Conservation (phyloP, 2,329 filamentous ascomycete genomes). For the Aspergillus proliferans region DNA sequence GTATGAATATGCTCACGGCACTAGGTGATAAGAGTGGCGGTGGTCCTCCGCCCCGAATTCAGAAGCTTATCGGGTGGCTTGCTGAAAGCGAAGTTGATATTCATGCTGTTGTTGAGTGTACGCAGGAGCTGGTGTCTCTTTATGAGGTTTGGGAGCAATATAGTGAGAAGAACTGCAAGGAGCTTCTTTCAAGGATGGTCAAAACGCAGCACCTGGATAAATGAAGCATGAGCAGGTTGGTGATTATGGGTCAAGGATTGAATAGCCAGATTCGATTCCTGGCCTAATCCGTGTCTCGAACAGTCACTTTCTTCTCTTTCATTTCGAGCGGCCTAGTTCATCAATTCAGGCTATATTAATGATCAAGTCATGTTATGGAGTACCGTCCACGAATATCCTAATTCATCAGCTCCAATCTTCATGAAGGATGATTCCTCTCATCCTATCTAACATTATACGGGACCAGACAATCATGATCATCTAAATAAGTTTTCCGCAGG, state of each 20-base stretch:
- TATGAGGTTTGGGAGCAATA: constrained; percentile 71
- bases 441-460: too few species aligned
- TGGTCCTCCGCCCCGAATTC: constrained; percentile 39
- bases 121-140: constrained; percentile 83
- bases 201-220: constrained; percentile 55
- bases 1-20: constrained; percentile 28
- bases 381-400: too few species aligned
- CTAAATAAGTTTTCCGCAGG: too few species aligned
- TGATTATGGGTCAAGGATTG: not conserved
- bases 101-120: constrained; percentile 77
- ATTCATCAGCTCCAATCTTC: too few species aligned
- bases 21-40: constrained; percentile 25
- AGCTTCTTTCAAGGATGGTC: constrained; percentile 56
- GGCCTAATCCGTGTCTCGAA: too few species aligned
- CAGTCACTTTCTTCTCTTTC: too few species aligned
- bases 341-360: too few species aligned
- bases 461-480: too few species aligned
- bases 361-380: too few species aligned
- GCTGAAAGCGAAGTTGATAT: constrained; percentile 82
- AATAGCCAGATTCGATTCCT: not conserved
- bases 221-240: constrained; percentile 23
- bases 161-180: constrained; percentile 59
- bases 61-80: constrained; percentile 70
- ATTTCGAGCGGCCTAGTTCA: too few species aligned
- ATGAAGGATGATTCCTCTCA: too few species aligned